Evolutionary conservation across 2,329 filamentous ascomycete species (phyloP), one percentile per base, ranked within the genome.

Genomic region (Passalora sequoiae): DNA sequence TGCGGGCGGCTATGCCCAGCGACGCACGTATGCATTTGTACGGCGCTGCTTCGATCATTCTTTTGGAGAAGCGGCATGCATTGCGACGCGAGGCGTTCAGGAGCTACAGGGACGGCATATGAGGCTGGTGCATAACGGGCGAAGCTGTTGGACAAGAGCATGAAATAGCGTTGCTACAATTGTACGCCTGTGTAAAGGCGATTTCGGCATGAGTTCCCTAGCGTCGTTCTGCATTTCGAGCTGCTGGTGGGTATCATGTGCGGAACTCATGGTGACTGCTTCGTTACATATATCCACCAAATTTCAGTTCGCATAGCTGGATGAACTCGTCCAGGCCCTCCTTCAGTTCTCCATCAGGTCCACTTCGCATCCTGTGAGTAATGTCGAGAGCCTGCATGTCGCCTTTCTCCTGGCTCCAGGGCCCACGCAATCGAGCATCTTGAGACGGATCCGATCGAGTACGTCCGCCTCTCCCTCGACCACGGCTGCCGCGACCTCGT

Each of bases 261-360:
- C n/a, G n/a, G n/a, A n/a, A n/a, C n/a, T n/a, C n/a, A n/a, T n/a
- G n/a, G n/a, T n/a, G n/a, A n/a, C 35, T n/a, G 15, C 22, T 27
- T 10, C 31, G n/a, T 40, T 17, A 30, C 20, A 24, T 35, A 1
- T 28, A 46, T 16, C 50, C 36, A 1, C 56, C 60, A 46, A 71
- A 62, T 24, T 66, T 67, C 49, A 73, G 55, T 33, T 60, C 64
- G 41, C 73, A 63, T 41, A 74, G 44, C 43, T 68, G 63, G 13
- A 66, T 62, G 52, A 72, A 72, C 35, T 70, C 67, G 4, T 50
- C 54, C 56, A 73, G 60, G 1, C 62, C 68, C 24, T 68, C 65
- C 20, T 63, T 59, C 42, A 62, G 59, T 12, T 59, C 57, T 1
- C 58, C 61, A 4, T 56, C 55, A 13, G 50, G 53, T 13, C 57